Evolutionary conservation across 2,329 filamentous ascomycete species (phyloP).

Genomic region (Xylaria sp.): DNA sequence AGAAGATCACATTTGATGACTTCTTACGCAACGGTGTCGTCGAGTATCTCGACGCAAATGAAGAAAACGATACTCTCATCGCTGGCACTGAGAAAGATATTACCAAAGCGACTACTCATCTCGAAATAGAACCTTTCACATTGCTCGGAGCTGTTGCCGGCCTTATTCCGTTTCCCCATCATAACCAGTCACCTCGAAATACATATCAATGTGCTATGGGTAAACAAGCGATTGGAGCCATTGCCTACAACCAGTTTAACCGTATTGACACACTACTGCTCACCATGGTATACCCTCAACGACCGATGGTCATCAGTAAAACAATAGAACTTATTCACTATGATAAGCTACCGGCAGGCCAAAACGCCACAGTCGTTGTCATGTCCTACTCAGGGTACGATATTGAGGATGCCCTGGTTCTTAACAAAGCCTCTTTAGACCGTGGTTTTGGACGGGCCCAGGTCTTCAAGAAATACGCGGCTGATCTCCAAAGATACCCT

Average conservation of each 20-base stretch:
- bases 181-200: slow-evolving; percentile 98
- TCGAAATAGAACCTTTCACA: slow-evolving; percentile 98
- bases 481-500: slow-evolving; percentile 85
- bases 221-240: slow-evolving; percentile 98
- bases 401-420: slow-evolving; percentile 95
- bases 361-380: slow-evolving; percentile 96
- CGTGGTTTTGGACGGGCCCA: slow-evolving; percentile 96
- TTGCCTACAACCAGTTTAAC: slow-evolving; percentile 97
- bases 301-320: slow-evolving; percentile 96
- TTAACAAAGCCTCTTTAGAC: slow-evolving; percentile 96
- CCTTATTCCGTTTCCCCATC: slow-evolving; percentile 95
- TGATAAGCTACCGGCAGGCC: slow-evolving; percentile 94
- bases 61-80: slow-evolving; percentile 95
- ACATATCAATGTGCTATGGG: slow-evolving; percentile 99
- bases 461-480: slow-evolving; percentile 93
- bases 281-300: slow-evolving; percentile 95
- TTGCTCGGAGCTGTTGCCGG: slow-evolving; percentile 94
- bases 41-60: slow-evolving; percentile 97
- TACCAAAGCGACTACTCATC: slow-evolving; percentile 81
- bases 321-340: slow-evolving; percentile 97
- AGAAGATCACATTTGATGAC: slow-evolving; percentile 89
- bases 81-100: slow-evolving; percentile 88
- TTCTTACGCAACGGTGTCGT: slow-evolving; percentile 89
- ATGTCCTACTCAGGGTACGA: slow-evolving; percentile 99
- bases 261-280: slow-evolving; percentile 96